Conservation (phyloP, 768 basidiomycete genomes). For the Boletus rex-veris region DNA sequence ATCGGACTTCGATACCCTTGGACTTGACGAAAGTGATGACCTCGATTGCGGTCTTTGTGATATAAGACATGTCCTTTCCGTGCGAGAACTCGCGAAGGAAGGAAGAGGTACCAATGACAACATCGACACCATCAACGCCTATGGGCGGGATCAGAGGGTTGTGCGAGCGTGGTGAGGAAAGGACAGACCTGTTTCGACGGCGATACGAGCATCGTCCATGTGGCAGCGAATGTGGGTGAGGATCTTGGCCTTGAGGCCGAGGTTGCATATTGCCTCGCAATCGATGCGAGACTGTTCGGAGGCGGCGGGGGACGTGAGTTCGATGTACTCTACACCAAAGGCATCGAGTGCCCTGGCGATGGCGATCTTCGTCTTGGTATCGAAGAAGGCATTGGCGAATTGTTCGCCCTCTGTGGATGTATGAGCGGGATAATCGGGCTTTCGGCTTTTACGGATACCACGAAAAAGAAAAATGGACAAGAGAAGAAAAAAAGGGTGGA, state of each 20-base stretch:
- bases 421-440: constrained; percentile 14
- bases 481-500: background rate
- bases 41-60: constrained; percentile 98
- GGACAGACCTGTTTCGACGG: constrained; percentile 90
- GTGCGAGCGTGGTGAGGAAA: background rate
- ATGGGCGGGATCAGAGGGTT: constrained; percentile 1
- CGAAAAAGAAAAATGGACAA: background rate
- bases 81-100: constrained; percentile 99
- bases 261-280: constrained; percentile 99
- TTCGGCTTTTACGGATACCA: constrained; percentile 1
- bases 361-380: constrained; percentile 99
- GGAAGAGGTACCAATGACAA: constrained; percentile 98
- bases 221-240: constrained; percentile 99
- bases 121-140: constrained; percentile 99
- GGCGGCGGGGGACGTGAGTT: constrained; percentile 96
- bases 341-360: constrained; percentile 98
- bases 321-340: constrained; percentile 99
- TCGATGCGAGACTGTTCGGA: constrained; percentile 92
- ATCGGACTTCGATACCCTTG: constrained; percentile 98
- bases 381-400: constrained; percentile 99
- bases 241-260: constrained; percentile 94
- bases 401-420: constrained; percentile 83
- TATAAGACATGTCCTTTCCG: constrained; percentile 99
- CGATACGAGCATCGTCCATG: constrained; percentile 98
- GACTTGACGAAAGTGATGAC: constrained; percentile 99